Evolutionary conservation across 1,284 basidiomycete genomes (phyloP).

Genomic region (Marasmius oreades): DNA sequence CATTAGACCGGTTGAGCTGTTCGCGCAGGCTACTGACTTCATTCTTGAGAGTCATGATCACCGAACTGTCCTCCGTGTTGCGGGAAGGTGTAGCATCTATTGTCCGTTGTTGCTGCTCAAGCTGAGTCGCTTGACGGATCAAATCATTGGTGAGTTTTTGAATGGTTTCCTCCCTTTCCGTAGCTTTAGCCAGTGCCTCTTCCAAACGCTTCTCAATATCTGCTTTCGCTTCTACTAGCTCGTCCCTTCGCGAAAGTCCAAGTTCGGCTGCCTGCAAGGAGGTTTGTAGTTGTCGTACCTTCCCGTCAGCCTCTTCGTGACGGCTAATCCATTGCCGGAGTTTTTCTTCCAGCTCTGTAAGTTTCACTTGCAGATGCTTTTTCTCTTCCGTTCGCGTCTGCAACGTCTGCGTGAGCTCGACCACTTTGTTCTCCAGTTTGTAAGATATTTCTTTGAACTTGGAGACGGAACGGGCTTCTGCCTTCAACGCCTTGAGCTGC

Average conservation of each 20-base stretch:
- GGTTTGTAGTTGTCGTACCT: constrained; percentile 71
- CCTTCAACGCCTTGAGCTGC: constrained; percentile 79
- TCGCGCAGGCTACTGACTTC: constrained; percentile 92
- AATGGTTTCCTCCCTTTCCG: constrained; percentile 85
- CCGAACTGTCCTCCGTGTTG: constrained; percentile 77
- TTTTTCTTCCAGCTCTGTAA: constrained; percentile 82
- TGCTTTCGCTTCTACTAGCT: constrained; percentile 73
- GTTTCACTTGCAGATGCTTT: constrained; percentile 77
- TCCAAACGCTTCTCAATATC: constrained; percentile 83
- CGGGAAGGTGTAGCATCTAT: constrained; percentile 59
- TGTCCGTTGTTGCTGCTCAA: constrained; percentile 78
- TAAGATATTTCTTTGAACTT: constrained; percentile 99
- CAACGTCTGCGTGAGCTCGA: constrained; percentile 95
- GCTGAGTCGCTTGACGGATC: constrained; percentile 65
- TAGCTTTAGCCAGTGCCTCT: constrained; percentile 69
- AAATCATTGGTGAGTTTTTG: constrained; percentile 80
- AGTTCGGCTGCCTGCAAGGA: constrained; percentile 74
- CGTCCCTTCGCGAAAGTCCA: constrained; percentile 74
- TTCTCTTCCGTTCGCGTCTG: constrained; percentile 92
- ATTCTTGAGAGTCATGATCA: constrained; percentile 85
- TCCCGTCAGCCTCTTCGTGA: constrained; percentile 86
- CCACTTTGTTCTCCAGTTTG: constrained; percentile 97
- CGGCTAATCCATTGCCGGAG: constrained; percentile 82
- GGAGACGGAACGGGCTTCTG: constrained; percentile 94
- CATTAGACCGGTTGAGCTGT: constrained; percentile 92